Conservation (phyloP, 495 filamentous ascomycete genomes). For the Penicillium bovifimosum region DNA sequence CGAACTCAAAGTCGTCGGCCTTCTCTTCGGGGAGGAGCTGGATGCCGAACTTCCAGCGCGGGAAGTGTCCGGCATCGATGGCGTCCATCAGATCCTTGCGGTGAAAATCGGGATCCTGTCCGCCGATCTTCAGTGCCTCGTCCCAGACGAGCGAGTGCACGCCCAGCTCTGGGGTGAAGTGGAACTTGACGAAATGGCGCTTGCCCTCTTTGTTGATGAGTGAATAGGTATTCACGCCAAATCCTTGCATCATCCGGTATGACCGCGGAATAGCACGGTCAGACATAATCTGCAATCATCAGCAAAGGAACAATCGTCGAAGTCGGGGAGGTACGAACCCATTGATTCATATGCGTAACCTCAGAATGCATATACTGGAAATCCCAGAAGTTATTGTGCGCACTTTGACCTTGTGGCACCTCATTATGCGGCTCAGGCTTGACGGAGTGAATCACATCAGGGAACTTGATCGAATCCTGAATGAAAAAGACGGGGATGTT, state of each 20-base stretch:
- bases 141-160: conserved; percentile 87
- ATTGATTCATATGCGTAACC: conserved; percentile 80
- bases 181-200: conserved; percentile 77
- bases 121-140: conserved; percentile 75
- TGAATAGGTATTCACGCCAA: conserved; percentile 81
- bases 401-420: conserved; percentile 54
- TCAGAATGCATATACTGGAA: conserved; percentile 55
- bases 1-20: conserved; percentile 80
- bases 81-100: conserved; percentile 76
- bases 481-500: conserved; percentile 74
- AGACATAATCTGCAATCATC: conserved; percentile 52
- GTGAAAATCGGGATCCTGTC: conserved; percentile 85
- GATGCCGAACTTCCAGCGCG: conserved; percentile 78
- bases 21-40: conserved; percentile 67
- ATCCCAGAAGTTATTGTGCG: conserved; percentile 62
- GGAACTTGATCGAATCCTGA: conserved; percentile 69
- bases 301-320: not conserved
- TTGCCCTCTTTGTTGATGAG: conserved; percentile 67
- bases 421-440: conserved; percentile 83
- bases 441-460: conserved; percentile 66
- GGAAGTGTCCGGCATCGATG: conserved; percentile 64
- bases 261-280: conserved; percentile 77
- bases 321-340: conserved; percentile 46
- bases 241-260: conserved; percentile 86
- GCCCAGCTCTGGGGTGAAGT: conserved; percentile 70